Evolutionary conservation across 2,329 filamentous ascomycete genomes (phyloP), one percentile per base, ranked within the genome.

Genomic region (Trichothecium sympodiale): DNA sequence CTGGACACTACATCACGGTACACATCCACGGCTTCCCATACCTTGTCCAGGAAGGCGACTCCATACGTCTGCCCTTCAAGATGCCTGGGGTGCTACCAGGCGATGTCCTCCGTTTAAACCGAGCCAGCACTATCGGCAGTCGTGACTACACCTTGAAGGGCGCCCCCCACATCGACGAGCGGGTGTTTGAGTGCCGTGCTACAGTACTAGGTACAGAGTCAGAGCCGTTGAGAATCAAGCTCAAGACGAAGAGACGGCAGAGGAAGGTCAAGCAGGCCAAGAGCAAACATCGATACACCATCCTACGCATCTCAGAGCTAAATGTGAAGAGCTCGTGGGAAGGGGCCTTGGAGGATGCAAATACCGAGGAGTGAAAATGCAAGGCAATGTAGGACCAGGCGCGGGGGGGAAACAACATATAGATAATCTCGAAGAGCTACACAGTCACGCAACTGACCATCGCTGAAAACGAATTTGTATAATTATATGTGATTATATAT

Each of bases 221-320:
- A 38, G 83, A 88, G 64, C 83, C 84, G 25, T 57, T 89, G 63
- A 67, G 83, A 39, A 64, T 78, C 47, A 84, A 84, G 64, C 68
- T 83, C 61, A 89, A 89, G 73, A 89, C 74, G 49, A 88, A 87
- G 73, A 64, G 77, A 66, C 83, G 76, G 51, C 81, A 81, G 57
- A 66, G 84, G 52, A 71, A 81, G 53, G 71, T 74, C 34, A 85
- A 78, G 66, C 76, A 72, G 40, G 81, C 91, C 8, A 80, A 71
- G 64, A 95, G 86, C 67, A 95, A 98, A 72, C 85, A 94, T 55
- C 71, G 75, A 51, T 94, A 83, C 59, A 98, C 91, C 3, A 74
- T 94, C 16, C 54, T 98, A 59, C 72, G 79, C 52, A 82, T 98
- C 44, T 81, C 82, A 53, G 84, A 96, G 60, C 54, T 96, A 43